Conservation (phyloP, 371 early-diverging fungal species). For the Coemansia sp. region DNA sequence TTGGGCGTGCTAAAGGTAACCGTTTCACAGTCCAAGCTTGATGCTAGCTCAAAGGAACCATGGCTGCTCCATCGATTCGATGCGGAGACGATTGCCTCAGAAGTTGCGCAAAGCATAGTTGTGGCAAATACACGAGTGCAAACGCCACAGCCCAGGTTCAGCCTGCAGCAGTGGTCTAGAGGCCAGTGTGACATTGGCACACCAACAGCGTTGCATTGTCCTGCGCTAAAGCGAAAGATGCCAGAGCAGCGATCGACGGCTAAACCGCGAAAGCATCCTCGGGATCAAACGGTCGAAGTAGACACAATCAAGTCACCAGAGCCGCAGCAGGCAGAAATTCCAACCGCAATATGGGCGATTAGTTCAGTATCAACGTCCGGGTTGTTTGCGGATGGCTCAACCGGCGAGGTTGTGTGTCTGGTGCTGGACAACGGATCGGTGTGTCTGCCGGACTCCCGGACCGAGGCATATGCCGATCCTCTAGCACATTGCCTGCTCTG, state of each 20-base stretch:
- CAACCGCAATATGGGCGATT: neutral
- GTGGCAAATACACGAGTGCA: neutral
- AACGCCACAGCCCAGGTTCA: neutral
- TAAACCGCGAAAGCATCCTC: neutral
- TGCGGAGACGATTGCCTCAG: slow-evolving; percentile 10
- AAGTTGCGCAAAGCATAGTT: slow-evolving; percentile 5
- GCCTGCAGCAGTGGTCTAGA: slow-evolving; percentile 11
- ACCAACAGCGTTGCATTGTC: neutral
- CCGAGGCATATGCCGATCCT: neutral
- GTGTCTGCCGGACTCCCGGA: neutral
- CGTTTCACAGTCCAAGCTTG: slow-evolving; percentile 14
- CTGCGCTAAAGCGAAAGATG: slow-evolving; percentile 5
- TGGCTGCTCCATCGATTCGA: slow-evolving; percentile 12
- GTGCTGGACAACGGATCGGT: neutral
- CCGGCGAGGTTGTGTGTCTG: neutral
- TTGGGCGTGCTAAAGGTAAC: slow-evolving; percentile 20
- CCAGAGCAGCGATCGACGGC: neutral
- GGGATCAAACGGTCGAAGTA: neutral
- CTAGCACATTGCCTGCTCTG: neutral
- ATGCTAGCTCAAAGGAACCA: slow-evolving; percentile 16
- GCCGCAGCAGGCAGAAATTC: neutral
- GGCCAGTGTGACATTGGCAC: slow-evolving; percentile 8
- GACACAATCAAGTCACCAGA: neutral
- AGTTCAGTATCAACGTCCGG: neutral
- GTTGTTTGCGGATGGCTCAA: neutral